Conservation (phyloP, 208 protist species). For the Phytomonas sp. region DNA sequence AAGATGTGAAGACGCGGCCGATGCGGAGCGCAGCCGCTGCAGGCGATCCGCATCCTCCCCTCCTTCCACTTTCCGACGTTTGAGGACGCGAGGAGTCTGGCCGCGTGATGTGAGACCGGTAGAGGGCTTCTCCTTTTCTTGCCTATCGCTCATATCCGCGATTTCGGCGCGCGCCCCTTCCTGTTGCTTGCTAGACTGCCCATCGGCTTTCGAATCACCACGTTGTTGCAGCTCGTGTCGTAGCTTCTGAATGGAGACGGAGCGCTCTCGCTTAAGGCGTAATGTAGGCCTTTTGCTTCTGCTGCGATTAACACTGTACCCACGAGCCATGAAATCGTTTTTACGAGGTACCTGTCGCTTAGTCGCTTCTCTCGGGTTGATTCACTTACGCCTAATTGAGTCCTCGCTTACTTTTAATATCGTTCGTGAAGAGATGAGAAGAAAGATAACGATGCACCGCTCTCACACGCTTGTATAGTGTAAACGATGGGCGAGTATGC, state of each 20-base stretch:
- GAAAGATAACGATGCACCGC: neutral
- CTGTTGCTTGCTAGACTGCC: neutral
- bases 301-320: slow-evolving; percentile 72
- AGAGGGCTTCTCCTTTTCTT: neutral
- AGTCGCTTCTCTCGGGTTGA: neutral
- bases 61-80: neutral
- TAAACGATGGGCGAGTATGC: neutral
- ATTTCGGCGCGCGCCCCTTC: neutral
- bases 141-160: neutral
- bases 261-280: slow-evolving; percentile 56
- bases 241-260: slow-evolving; percentile 36
- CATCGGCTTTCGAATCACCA: slow-evolving; percentile 14
- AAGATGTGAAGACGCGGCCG: slow-evolving; percentile 22
- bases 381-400: neutral
- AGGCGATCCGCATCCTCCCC: slow-evolving; percentile 1
- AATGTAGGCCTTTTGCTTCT: slow-evolving; percentile 72
- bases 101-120: neutral
- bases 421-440: neutral
- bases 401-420: neutral
- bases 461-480: neutral
- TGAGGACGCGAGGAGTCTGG: neutral
- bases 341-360: neutral
- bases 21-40: neutral
- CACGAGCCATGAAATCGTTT: slow-evolving; percentile 45
- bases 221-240: slow-evolving; percentile 21